Evolutionary conservation across 1,139 yeast species (phyloP).

Genomic region (Sugiyamaella neomexicana): DNA sequence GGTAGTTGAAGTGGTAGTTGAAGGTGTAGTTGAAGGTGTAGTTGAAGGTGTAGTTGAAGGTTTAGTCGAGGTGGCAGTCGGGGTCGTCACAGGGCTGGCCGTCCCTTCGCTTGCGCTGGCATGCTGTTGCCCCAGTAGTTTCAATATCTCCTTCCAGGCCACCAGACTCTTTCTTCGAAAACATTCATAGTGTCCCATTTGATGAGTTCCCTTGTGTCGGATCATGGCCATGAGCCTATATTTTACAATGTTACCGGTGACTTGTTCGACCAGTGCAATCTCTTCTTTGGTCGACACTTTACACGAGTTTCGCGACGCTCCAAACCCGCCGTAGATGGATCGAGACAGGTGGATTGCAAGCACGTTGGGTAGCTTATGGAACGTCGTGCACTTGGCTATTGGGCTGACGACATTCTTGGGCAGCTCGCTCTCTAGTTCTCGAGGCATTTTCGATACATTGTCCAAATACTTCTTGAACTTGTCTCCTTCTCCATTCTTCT

Average conservation of each 20-base stretch:
- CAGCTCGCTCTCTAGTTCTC: conserved; percentile 35
- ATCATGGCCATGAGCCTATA: conserved; percentile 72
- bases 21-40: background rate
- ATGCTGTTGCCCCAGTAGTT: no score
- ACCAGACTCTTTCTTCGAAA: conserved; percentile 38
- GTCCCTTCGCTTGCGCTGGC: no score
- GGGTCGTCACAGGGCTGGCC: background rate
- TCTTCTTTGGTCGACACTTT: conserved; percentile 63
- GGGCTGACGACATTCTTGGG: conserved; percentile 56
- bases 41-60: background rate
- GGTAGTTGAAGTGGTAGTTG: conserved; percentile 2
- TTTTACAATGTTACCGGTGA: conserved; percentile 23
- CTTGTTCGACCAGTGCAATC: conserved; percentile 45
- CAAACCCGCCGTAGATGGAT: conserved; percentile 72
- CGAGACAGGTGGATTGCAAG: conserved; percentile 79
- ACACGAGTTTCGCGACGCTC: conserved; percentile 74
- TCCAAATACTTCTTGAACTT: conserved; percentile 20
- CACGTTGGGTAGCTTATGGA: conserved; percentile 66
- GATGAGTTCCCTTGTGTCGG: conserved; percentile 85
- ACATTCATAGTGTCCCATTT: conserved; percentile 71
- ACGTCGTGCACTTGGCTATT: conserved; percentile 62
- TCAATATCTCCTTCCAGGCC: conserved; percentile 29
- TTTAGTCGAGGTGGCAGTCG: background rate
- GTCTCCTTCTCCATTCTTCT: conserved; percentile 20
- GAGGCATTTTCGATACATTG: conserved; percentile 35